phyloP scores from a whole-genome alignment of 208 protist species.

The Dictyostelium gargantuum region DNA sequence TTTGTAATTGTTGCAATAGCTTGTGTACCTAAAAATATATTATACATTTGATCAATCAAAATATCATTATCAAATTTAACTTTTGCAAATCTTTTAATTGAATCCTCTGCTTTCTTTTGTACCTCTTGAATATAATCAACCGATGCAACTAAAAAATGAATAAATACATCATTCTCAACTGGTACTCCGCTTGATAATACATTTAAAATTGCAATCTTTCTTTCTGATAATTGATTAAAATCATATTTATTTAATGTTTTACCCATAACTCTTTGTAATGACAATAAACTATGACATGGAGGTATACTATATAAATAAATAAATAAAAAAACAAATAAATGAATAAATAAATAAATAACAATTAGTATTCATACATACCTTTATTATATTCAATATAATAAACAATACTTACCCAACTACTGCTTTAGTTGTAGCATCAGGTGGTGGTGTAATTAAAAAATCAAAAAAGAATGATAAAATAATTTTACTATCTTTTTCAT shows the following conservation, averaged over 20 bases:
- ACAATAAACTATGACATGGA: neutral
- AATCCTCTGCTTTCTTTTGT: neutral
- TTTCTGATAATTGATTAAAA: constrained; percentile 2
- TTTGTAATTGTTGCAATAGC: neutral
- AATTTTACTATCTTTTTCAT: constrained; percentile 22
- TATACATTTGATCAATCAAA: neutral
- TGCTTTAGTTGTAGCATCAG: neutral
- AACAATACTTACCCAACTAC: neutral
- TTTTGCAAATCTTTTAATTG: constrained; percentile 10
- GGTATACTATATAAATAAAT: neutral
- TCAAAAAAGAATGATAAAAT: constrained; percentile 45
- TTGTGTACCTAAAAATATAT: neutral
- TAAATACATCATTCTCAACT: neutral
- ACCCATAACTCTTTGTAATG: constrained; percentile 35
- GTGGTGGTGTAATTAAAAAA: neutral
- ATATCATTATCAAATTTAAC: neutral
- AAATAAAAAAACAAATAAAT: too few relatives aligned
- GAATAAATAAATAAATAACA: too few relatives aligned
- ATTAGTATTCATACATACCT: neutral
- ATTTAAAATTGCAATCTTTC: constrained; percentile 1
- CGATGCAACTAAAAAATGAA: neutral
- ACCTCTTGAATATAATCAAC: neutral
- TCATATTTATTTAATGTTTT: constrained; percentile 47
- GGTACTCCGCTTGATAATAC: neutral
- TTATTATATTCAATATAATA: neutral